Evolutionary conservation across 306 rosid genomes (phyloP).

Genomic region (Amphicarpaea edgeworthii): DNA sequence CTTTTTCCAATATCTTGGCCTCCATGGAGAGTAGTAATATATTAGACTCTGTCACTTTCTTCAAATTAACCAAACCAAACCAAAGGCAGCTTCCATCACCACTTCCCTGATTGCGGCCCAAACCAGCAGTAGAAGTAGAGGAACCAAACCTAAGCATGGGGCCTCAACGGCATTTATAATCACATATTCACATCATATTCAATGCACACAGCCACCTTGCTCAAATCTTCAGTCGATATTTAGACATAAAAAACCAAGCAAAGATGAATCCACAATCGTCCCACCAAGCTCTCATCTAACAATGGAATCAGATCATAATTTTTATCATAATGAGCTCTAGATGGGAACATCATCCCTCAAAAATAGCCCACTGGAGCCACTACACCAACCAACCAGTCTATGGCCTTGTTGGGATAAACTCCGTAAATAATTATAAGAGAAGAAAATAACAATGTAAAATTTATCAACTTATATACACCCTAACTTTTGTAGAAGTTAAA

Average conservation of each 20-base stretch:
- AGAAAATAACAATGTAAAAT: no score
- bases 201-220: no score
- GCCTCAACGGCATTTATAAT: neutral
- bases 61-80: neutral
- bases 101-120: neutral
- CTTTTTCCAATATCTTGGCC: neutral
- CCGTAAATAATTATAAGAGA: neutral
- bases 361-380: constrained; percentile 10
- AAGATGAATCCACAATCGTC: neutral
- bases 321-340: neutral
- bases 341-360: neutral
- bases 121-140: neutral
- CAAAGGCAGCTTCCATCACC: neutral
- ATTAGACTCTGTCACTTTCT: neutral
- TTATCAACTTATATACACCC: neutral
- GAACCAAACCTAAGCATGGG: constrained; percentile 2
- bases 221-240: neutral
- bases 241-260: neutral
- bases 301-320: neutral
- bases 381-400: neutral
- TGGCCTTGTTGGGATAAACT: no score
- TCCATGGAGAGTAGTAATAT: neutral
- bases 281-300: neutral
- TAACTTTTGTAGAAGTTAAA: neutral
- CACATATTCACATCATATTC: neutral